Evolutionary conservation across 768 basidiomycete genomes (phyloP), one percentile per base, ranked within the genome.

Genomic region (Podaxis carcinomalis): DNA sequence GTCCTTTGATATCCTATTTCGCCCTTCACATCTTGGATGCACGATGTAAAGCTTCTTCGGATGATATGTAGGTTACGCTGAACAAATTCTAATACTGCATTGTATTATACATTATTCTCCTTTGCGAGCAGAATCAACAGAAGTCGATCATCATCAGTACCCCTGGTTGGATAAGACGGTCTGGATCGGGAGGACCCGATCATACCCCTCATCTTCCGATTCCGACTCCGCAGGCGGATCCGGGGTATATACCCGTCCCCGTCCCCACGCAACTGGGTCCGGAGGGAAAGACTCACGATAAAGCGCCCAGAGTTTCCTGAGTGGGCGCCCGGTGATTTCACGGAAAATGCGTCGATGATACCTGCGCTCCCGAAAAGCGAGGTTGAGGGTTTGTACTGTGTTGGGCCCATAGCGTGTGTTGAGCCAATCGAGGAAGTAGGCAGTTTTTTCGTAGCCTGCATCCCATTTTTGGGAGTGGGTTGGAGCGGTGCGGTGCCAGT

Each of bases 371-470:
- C 77, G 78, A 77, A 91, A 73, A 35, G 70, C 67, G 27, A 67
- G 76, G 62, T 92, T 92, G 37, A 93, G 75, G 67, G 79, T 78
- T 44, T 76, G 78, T 7, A 92, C 72, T 7, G 81, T 80, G 23
- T 83, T 83, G 19, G 73, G 70, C 10, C 86, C 83, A 59, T 81
- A 80, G 21, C 77, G 75, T 23, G 68, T 72, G 68, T 89, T 84
- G 61, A 81, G 69, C 88, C 89, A 92, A 56, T 83, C 81, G 56
- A 92, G 81, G 67, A 93, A 92, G 70, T 82, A 92, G 1, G 80
- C 90, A 1, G 90, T 93, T 27, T 77, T 79, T 42, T 84, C 83
- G 70, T 92, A 93, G 13, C 91, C 91, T 19, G 80, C 84, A 63
- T 93, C 90, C 91, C 91, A 92, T 32, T 69, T 72, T 46, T 78